Conservation (phyloP, 2,329 filamentous ascomycete species). For the Hypocreales sp. region DNA sequence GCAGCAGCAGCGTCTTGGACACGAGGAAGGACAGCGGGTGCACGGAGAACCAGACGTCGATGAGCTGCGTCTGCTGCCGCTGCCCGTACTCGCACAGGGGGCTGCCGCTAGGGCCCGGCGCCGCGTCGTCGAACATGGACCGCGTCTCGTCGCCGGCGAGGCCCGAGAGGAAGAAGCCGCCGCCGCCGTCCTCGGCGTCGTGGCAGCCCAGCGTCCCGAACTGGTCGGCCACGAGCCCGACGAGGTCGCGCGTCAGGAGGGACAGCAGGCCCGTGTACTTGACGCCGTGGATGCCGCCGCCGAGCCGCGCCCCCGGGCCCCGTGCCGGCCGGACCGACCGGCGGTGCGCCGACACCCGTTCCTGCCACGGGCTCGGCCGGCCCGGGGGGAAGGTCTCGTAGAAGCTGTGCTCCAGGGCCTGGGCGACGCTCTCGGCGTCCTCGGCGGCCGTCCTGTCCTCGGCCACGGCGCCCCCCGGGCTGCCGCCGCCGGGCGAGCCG, state of each 20-base stretch:
- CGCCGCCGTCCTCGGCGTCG: constrained; percentile 11
- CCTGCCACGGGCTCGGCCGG: constrained; percentile 8
- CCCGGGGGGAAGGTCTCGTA: constrained; percentile 12
- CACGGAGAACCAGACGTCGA: constrained; percentile 24
- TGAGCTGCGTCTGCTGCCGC: constrained; percentile 17
- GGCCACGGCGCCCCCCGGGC: constrained; percentile 7
- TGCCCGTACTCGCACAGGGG: constrained; percentile 15
- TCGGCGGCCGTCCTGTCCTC: constrained; percentile 9
- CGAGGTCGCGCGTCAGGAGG: constrained; percentile 14
- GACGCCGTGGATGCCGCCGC: constrained; percentile 5
- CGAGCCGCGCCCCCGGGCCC: constrained; percentile 5
- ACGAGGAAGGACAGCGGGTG: constrained; percentile 23
- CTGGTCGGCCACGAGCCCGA: constrained; percentile 13
- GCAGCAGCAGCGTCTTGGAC: constrained; percentile 23
- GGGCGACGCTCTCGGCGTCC: constrained; percentile 12
- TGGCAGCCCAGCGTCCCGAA: constrained; percentile 15
- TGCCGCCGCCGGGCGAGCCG: constrained; percentile 10
- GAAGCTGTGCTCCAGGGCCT: constrained; percentile 14
- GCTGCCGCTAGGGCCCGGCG: constrained; percentile 7
- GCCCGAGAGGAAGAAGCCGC: constrained; percentile 12
- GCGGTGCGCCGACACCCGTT: constrained; percentile 7
- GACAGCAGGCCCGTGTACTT: constrained; percentile 12
- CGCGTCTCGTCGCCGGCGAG: constrained; percentile 11
- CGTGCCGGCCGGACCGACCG: constrained; percentile 4
- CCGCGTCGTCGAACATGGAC: constrained; percentile 15